Base-by-base conservation (phyloP, 202 grass and related monocot species). In the Setaria italica region DNA sequence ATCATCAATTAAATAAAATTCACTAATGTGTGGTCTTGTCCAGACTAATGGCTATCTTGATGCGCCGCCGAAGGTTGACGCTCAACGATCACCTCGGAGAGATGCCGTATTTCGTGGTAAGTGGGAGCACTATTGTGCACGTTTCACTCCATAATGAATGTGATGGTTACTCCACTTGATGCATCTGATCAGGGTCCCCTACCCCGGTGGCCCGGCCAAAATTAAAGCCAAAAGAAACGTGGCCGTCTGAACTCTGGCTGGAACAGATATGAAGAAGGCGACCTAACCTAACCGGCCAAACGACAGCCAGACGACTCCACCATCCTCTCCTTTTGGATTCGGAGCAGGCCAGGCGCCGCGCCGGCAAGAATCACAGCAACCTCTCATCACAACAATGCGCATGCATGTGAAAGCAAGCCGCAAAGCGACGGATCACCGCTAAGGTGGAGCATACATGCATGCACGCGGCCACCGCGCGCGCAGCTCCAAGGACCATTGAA, bases 401-500 rank as follows among this genome's bases (percentile, higher is more conserved):
- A 25, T 25, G 21, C 14, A 62, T 11, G 49, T 39, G 59, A 78
- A 79, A 63, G 29, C 3, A 19, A 57, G 76, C 84, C 55, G 76
- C 84, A 79, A 86, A 72, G 43, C 75, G 37, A 70, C 21, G 11
- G 10, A 55, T 55, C 47, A 25, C 25, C 25, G 25, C 25, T 25
- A 25, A 25, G 25, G 25, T 25, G 25, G 78, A 25, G 0, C 15
- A 11, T 5, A 35, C 39, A 68, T 19, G 37, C 37, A 62, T 65
- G 15, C 47, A 35, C 9, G 56, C 32, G 72, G 15, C 73, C 72
- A 55, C 43, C 25, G 25, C 25, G 25, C 43, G 43, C 43, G 7
- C 47, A 57, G n/a, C 81, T n/a, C 63, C 66, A 69, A 84, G 70
- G 81, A 75, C 81, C 71, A 76, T 80, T 21, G 62, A 35, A 19